Conservation (phyloP, 2,329 filamentous ascomycete species). For the Fusarium devonianum region DNA sequence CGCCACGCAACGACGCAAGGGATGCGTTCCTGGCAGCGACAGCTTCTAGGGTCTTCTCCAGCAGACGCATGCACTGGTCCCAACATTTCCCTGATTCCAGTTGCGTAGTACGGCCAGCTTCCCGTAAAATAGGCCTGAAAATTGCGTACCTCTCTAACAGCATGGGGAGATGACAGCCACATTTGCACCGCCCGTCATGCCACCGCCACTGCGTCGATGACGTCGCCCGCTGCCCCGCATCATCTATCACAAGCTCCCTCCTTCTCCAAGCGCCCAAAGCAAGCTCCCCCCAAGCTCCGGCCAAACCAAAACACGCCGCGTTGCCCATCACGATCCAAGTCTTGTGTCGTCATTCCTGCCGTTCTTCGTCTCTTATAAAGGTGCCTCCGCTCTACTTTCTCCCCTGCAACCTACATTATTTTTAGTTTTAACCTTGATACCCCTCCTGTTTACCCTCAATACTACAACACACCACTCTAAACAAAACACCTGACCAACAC, state of each 20-base stretch:
- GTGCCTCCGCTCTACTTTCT: conserved; percentile 5
- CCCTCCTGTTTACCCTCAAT: conserved; percentile 10
- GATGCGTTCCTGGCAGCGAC: conserved; percentile 23
- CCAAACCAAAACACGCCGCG: conserved; percentile 16
- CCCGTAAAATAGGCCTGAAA: fast-evolving
- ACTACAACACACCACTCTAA: conserved; percentile 9
- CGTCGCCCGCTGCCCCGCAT: conserved; percentile 42
- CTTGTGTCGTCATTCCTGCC: conserved; percentile 33
- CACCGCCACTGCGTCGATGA: conserved; percentile 37
- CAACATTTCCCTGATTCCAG: not conserved
- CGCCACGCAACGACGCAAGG: conserved; percentile 31
- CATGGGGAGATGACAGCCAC: conserved; percentile 28
- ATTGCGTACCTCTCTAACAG: conserved; percentile 21
- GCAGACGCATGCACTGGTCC: conserved; percentile 6
- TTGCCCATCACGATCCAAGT: conserved; percentile 32
- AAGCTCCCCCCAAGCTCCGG: conserved; percentile 13
- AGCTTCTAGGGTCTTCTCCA: conserved; percentile 22
- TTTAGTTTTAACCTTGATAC: conserved; percentile 25
- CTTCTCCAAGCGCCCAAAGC: conserved; percentile 14
- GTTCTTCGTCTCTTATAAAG: conserved; percentile 24
- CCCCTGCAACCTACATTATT: not conserved
- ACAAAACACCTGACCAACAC: conserved; percentile 8
- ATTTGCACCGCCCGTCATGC: conserved; percentile 35
- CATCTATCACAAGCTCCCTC: conserved; percentile 34
- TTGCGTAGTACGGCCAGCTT: conserved; percentile 12